These are phyloP conservation scores for Cladosporium cucumerinum DNA, from an alignment of 2,329 filamentous ascomycete genomes.

Conservation along the genomic window DNA sequence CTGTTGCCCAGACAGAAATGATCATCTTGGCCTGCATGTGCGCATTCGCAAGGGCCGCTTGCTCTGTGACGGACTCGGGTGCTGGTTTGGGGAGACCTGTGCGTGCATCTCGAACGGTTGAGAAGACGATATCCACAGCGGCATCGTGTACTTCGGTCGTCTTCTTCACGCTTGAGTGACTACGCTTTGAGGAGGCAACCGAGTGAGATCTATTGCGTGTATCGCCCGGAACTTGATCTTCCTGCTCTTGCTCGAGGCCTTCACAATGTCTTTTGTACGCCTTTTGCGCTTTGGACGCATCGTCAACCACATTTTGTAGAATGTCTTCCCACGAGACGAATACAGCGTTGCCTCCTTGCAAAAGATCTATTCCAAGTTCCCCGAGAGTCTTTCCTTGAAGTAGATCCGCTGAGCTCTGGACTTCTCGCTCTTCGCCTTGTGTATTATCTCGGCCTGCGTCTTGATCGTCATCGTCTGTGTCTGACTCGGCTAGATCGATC, in stretches of 20 bases:
- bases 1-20: conserved; percentile 69
- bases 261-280: conserved; percentile 15
- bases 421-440: not conserved
- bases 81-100: conserved; percentile 40
- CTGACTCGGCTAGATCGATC: conserved; percentile 42
- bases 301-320: conserved; percentile 42
- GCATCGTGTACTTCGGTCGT: conserved; percentile 54
- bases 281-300: conserved; percentile 33
- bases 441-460: conserved; percentile 4
- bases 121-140: conserved; percentile 65
- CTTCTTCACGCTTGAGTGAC: conserved; percentile 25
- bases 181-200: conserved; percentile 21
- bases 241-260: conserved; percentile 17
- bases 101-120: conserved; percentile 43
- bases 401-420: conserved; percentile 52
- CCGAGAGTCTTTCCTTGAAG: conserved; percentile 64
- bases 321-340: conserved; percentile 52
- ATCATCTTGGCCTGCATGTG: conserved; percentile 68
- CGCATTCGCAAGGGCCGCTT: conserved; percentile 21
- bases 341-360: conserved; percentile 61
- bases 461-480: conserved; percentile 9
- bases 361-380: conserved; percentile 69
- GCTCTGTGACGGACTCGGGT: conserved; percentile 32
- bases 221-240: conserved; percentile 22
- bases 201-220: conserved; percentile 23